phyloP scores from a whole-genome alignment of 2,329 filamentous ascomycete genomes.

The Sporothrix luriei region DNA sequence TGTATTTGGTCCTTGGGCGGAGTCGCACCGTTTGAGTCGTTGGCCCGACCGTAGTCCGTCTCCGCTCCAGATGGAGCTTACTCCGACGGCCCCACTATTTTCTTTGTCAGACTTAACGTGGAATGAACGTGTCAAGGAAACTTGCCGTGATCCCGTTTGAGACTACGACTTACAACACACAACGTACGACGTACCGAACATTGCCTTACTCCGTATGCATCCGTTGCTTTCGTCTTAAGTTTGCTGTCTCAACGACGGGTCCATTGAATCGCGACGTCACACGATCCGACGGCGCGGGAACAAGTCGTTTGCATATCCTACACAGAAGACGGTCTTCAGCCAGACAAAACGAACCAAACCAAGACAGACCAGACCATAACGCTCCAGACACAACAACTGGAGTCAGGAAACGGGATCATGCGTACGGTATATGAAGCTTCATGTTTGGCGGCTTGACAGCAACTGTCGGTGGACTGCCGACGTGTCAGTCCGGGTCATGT shows the following conservation, averaged over 20 bases:
- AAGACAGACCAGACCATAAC: neutral
- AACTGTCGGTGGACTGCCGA: no score
- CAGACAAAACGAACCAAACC: neutral
- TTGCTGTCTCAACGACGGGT: neutral
- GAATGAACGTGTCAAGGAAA: no score
- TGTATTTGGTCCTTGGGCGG: neutral
- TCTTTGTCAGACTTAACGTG: neutral
- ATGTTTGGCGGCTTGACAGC: no score
- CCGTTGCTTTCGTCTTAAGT: neutral
- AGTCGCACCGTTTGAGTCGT: constrained; percentile 2
- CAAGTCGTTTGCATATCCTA: neutral
- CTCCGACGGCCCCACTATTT: constrained; percentile 4
- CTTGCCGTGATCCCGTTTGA: neutral
- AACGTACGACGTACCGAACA: no score
- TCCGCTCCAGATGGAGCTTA: neutral
- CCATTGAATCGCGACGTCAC: neutral
- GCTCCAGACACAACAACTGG: neutral
- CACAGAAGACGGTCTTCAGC: neutral
- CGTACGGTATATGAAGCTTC: no score
- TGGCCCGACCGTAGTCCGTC: constrained; percentile 1
- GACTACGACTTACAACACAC: neutral
- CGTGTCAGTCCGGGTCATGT: no score
- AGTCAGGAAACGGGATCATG: neutral
- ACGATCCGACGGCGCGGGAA: neutral
- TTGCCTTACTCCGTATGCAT: neutral